Conservation (phyloP, 176 grass and related monocot genomes). For the Zea mays region DNA sequence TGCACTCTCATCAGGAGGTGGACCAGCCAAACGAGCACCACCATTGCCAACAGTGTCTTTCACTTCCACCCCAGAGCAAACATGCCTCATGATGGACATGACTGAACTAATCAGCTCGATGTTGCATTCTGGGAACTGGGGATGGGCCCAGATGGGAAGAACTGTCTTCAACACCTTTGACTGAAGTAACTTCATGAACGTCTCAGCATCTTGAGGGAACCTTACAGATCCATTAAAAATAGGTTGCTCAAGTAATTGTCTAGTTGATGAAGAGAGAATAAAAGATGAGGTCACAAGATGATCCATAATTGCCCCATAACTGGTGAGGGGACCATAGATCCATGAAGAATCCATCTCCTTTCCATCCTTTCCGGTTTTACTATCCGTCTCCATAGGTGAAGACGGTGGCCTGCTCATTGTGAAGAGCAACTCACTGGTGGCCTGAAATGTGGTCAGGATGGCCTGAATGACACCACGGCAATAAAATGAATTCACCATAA, state of each 20-base stretch:
- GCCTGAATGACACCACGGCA: slow-evolving; percentile 79
- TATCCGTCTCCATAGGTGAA: slow-evolving; percentile 88
- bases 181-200: slow-evolving; percentile 88
- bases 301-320: slow-evolving; percentile 79
- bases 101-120: slow-evolving; percentile 78
- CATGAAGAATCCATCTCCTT: slow-evolving; percentile 76
- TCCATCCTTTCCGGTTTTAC: slow-evolving; percentile 55
- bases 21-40: slow-evolving; percentile 65
- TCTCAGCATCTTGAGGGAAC: slow-evolving; percentile 81
- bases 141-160: slow-evolving; percentile 91
- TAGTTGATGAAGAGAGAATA: slow-evolving; percentile 79
- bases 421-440: slow-evolving; percentile 97
- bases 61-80: slow-evolving; percentile 90
- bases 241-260: slow-evolving; percentile 95
- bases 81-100: slow-evolving; percentile 93
- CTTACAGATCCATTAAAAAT: slow-evolving; percentile 63
- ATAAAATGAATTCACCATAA: slow-evolving; percentile 92
- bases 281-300: slow-evolving; percentile 91
- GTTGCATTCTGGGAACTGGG: slow-evolving; percentile 87
- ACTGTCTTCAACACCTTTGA: slow-evolving; percentile 86
- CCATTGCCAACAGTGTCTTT: slow-evolving; percentile 52
- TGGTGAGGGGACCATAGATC: slow-evolving; percentile 87
- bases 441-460: slow-evolving; percentile 92
- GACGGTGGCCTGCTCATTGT: slow-evolving; percentile 58
- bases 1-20: slow-evolving; percentile 85